A percentile compares a stretch with the other conserved stretches of the same genome.
Evolutionary conservation across 805 yeast species (phyloP).

Genomic region (Candida sonorensis): DNA sequence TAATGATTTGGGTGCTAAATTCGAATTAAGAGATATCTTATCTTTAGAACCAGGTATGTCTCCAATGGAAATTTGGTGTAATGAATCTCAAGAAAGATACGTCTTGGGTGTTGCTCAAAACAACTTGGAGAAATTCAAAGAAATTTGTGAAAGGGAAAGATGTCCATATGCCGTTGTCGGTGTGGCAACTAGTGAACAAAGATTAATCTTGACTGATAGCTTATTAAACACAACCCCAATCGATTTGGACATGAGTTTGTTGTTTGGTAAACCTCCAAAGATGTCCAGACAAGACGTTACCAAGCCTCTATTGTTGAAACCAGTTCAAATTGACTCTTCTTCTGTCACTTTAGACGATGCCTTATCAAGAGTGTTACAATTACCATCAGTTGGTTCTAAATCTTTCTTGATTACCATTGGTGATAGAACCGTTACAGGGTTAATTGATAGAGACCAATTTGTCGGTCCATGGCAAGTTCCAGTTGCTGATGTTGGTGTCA

Average conservation of each 20-base stretch:
- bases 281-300: conserved; percentile 74
- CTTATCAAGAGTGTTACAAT: conserved; percentile 69
- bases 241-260: conserved; percentile 88
- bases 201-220: conserved; percentile 74
- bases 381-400: conserved; percentile 95
- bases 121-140: conserved; percentile 63
- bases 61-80: conserved; percentile 99
- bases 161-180: conserved; percentile 97
- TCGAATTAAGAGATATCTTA: conserved; percentile 85
- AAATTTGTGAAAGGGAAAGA: conserved; percentile 89
- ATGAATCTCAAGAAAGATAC: conserved; percentile 97
- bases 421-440: conserved; percentile 95
- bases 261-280: conserved; percentile 97
- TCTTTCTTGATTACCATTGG: conserved; percentile 95
- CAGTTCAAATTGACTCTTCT: conserved; percentile 25
- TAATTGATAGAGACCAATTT: conserved; percentile 95
- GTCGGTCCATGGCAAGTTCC: conserved; percentile 99
- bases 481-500: conserved; percentile 96
- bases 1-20: conserved; percentile 88
- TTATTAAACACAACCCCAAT: conserved; percentile 79
- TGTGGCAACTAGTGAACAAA: conserved; percentile 80
- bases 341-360: conserved; percentile 52
- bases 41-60: conserved; percentile 97
- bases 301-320: conserved; percentile 44
- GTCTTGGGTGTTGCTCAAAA: conserved; percentile 86